Evolutionary conservation across 495 filamentous ascomycete genomes (phyloP).

Genomic region (Lophiostoma macrostomum): DNA sequence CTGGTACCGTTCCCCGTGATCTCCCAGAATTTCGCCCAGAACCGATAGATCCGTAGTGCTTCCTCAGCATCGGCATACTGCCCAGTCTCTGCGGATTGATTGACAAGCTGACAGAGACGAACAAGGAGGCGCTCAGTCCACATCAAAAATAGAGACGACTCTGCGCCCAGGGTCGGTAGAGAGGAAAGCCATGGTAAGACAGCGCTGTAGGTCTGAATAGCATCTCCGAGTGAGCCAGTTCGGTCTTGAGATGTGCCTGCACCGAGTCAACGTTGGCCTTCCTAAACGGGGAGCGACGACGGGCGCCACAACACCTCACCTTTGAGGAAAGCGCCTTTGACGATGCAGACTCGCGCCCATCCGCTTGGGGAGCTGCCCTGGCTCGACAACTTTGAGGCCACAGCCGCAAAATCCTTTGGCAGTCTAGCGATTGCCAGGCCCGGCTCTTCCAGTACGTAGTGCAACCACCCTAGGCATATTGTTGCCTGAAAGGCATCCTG

Average conservation of each 20-base stretch:
- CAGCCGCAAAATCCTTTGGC: slow-evolving; percentile 57
- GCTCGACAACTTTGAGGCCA: slow-evolving; percentile 49
- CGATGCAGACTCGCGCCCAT: slow-evolving; percentile 76
- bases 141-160: slow-evolving; percentile 56
- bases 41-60: slow-evolving; percentile 56
- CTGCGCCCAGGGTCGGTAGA: slow-evolving; percentile 39
- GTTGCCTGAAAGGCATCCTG: slow-evolving; percentile 78
- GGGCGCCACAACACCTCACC: slow-evolving; percentile 42
- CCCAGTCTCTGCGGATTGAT: slow-evolving; percentile 48
- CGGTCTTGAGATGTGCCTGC: slow-evolving; percentile 59
- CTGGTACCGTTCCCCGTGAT: slow-evolving; percentile 22
- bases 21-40: slow-evolving; percentile 61
- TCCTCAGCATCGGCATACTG: slow-evolving; percentile 44
- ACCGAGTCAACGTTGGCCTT: neutral
- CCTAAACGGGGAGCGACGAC: neutral
- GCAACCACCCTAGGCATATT: slow-evolving; percentile 78
- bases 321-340: slow-evolving; percentile 74
- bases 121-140: slow-evolving; percentile 79
- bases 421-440: slow-evolving; percentile 57
- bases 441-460: slow-evolving; percentile 71
- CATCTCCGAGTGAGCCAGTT: slow-evolving; percentile 52
- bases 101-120: slow-evolving; percentile 64
- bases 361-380: slow-evolving; percentile 51
- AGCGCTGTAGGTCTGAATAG: slow-evolving; percentile 61
- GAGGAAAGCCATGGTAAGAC: slow-evolving; percentile 58